These are phyloP conservation scores for Pezicula neosporulosa DNA, from an alignment of 2,329 filamentous ascomycete genomes.

Conservation along the genomic window DNA sequence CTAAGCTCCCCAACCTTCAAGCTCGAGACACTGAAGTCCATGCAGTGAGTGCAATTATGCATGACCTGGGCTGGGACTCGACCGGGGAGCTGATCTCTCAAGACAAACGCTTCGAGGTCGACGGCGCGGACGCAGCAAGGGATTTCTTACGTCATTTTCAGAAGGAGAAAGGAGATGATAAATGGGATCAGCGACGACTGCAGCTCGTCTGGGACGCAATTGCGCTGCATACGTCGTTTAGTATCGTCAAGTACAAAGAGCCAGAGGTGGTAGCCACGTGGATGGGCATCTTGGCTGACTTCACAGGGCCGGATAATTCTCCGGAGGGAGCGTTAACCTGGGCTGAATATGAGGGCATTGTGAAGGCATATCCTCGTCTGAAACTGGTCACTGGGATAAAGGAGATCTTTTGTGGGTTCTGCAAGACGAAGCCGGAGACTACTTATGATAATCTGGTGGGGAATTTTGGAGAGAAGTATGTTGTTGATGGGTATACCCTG, in stretches of 20 bases:
- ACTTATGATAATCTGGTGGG: conserved; percentile 32
- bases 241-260: conserved; percentile 39
- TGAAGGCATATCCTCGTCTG: conserved; percentile 29
- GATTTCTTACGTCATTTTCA: conserved; percentile 36
- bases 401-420: conserved; percentile 30
- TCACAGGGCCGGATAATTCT: conserved; percentile 27
- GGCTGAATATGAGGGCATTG: conserved; percentile 28
- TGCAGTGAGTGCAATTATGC: conserved; percentile 35
- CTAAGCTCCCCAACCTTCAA: conserved; percentile 23
- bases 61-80: conserved; percentile 39
- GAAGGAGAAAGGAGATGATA: conserved; percentile 12
- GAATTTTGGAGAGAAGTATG: conserved; percentile 32
- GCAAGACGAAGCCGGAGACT: conserved; percentile 31
- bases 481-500: conserved; percentile 30
- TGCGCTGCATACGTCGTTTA: conserved; percentile 37
- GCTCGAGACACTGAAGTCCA: conserved; percentile 33
- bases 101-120: conserved; percentile 46
- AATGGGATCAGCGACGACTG: conserved; percentile 36
- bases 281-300: conserved; percentile 35
- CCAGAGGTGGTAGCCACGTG: conserved; percentile 33
- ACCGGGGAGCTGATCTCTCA: conserved; percentile 31
- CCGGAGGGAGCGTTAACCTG: conserved; percentile 20
- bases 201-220: conserved; percentile 47
- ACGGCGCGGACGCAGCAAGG: conserved; percentile 41
- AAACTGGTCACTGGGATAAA: conserved; percentile 29